Evolutionary conservation across 2,329 filamentous ascomycete genomes (phyloP).

Genomic region (Annulohypoxylon truncatum): DNA sequence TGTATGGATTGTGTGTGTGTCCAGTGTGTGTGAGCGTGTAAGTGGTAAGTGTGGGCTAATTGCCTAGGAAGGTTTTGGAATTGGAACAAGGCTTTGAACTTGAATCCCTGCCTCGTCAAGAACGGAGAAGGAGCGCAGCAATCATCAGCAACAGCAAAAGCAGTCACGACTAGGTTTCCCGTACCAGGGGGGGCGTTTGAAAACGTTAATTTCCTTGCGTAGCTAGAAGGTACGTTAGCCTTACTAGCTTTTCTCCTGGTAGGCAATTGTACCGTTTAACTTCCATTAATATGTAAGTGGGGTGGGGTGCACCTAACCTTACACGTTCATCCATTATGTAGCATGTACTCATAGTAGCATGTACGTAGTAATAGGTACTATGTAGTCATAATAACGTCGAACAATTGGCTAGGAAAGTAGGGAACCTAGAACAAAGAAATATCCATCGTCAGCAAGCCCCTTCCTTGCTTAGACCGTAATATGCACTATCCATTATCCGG

Average conservation of each 20-base stretch:
- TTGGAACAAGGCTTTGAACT: conserved; percentile 24
- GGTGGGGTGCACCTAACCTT: neutral
- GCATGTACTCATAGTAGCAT: neutral
- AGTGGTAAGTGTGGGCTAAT: conserved; percentile 2
- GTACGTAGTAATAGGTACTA: neutral
- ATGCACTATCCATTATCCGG: conserved; percentile 23
- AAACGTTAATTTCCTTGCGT: conserved; percentile 18
- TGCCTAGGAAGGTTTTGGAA: conserved; percentile 22
- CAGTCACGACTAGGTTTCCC: conserved; percentile 24
- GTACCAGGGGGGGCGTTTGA: conserved; percentile 11
- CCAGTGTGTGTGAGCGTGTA: neutral
- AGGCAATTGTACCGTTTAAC: conserved; percentile 6
- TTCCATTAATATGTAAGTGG: neutral
- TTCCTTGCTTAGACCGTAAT: conserved; percentile 21
- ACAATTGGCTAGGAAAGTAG: conserved; percentile 6
- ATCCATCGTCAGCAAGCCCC: conserved; percentile 18
- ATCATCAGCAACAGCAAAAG: neutral
- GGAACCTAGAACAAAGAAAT: neutral
- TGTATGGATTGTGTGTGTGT: neutral
- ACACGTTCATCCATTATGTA: neutral
- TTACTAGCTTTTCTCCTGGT: neutral
- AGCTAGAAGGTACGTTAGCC: conserved; percentile 8
- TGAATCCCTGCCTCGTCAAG: conserved; percentile 8
- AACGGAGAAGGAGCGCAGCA: conserved; percentile 11
- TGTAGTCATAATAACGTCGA: neutral